A percentile compares a stretch with the other conserved stretches of the same genome.
These are phyloP conservation scores for Biscogniauxia sp. DNA, from an alignment of 2,329 filamentous ascomycete genomes.

Conservation along the genomic window DNA sequence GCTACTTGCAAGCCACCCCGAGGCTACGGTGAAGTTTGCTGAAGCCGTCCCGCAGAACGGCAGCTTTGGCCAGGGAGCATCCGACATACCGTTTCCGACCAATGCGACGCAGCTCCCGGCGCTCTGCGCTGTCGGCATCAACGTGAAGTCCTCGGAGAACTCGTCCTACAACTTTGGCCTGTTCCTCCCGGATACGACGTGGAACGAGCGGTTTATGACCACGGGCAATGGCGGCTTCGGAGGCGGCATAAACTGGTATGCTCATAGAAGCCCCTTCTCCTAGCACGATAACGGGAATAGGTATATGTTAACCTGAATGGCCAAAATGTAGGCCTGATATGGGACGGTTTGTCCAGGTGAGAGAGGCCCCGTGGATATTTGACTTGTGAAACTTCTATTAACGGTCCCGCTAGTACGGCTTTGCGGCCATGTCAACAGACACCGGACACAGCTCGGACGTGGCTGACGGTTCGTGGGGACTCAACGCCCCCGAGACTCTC, in stretches of 20 bases:
- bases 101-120: slow-evolving; percentile 29
- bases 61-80: slow-evolving; percentile 23
- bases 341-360: slow-evolving; percentile 33
- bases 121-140: slow-evolving; percentile 30
- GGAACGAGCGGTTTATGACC: slow-evolving; percentile 29
- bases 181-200: slow-evolving; percentile 30
- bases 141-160: slow-evolving; percentile 28
- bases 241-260: slow-evolving; percentile 34
- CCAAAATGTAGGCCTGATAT: slow-evolving; percentile 37
- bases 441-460: slow-evolving; percentile 39
- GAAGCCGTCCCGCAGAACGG: slow-evolving; percentile 24
- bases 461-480: slow-evolving; percentile 37
- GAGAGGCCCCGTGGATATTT: background rate
- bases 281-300: background rate
- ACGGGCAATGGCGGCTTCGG: slow-evolving; percentile 30
- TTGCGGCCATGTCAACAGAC: slow-evolving; percentile 43
- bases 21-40: slow-evolving; percentile 25
- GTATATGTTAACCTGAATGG: background rate
- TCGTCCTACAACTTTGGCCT: slow-evolving; percentile 32
- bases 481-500: slow-evolving; percentile 35
- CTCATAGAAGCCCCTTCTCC: background rate
- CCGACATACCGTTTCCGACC: slow-evolving; percentile 19
- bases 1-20: slow-evolving; percentile 19
- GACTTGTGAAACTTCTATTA: background rate
- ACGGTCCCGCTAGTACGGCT: slow-evolving; percentile 33